Base-by-base conservation (phyloP, 768 basidiomycete species). In the Auriscalpium orientale region DNA sequence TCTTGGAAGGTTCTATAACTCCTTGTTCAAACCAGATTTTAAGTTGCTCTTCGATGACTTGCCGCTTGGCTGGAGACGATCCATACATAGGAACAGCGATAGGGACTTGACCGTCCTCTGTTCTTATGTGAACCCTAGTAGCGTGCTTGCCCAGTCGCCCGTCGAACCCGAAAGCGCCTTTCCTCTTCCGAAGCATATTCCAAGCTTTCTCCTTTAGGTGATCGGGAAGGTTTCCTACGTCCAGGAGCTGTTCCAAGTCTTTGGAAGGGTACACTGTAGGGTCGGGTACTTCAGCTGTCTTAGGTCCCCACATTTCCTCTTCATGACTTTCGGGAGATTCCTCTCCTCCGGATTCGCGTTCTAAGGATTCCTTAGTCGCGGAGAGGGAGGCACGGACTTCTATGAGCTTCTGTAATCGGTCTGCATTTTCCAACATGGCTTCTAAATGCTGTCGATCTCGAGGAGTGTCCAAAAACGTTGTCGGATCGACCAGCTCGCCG, bases 1-100 rank as follows among this genome's bases (percentile, higher is more conserved):
- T 74, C 3, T 58, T 55, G 0, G 74, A 76, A 0, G 68, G 69
- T 53, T 78, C 72, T n/a, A 77, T 76, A 0, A 77, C 70, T 1
- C 66, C 73, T 3, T 62, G 54, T 13, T 63, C 49, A 8, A 75
- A 57, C 74, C 22, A 28, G 5, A 28, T 5, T 28, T 28, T 28
- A 5, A 56, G 15, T 46, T 45, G 55, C 40, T 21, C 15, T n/a
- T 53, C 43, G 3, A 57, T 47, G 33, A 53, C 45, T 47, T 46
- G 55, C n/a, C 56, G 49, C 15, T 56, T 60, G 3, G 55, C 40
- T 5, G 54, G 58, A 2, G 56, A 53, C 3, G 56, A 52, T 2
- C 37, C 52, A 22, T 58, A 58, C 56, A 58, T 56, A 16, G 55
- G 58, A 4, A 51, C 21, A 3, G 55, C 37, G 22, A 56, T 54